These are phyloP conservation scores for Boletus rubescentipes DNA, from an alignment of 768 basidiomycete species.

Conservation along the genomic window DNA sequence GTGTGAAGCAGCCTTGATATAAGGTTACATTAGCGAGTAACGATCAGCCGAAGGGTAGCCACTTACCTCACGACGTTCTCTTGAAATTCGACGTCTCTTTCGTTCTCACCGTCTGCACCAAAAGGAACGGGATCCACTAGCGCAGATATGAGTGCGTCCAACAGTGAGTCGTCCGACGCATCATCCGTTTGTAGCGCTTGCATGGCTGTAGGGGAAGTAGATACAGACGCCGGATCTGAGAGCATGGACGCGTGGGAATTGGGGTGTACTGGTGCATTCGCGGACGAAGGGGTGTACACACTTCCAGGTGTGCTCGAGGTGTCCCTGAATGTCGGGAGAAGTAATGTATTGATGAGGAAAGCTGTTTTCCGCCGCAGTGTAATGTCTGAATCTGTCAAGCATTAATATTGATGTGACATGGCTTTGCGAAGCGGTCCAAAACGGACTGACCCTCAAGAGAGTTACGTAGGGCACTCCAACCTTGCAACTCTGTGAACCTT, in stretches of 20 bases:
- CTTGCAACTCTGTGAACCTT: constrained; percentile 47
- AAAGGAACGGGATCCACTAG: constrained; percentile 58
- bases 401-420: constrained; percentile 4
- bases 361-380: constrained; percentile 72
- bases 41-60: background rate
- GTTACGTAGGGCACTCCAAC: constrained; percentile 62
- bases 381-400: constrained; percentile 67
- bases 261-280: constrained; percentile 49
- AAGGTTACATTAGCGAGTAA: background rate
- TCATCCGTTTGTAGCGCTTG: constrained; percentile 42
- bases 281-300: constrained; percentile 23
- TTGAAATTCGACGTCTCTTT: constrained; percentile 62
- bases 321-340: constrained; percentile 45
- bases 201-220: constrained; percentile 50
- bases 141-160: constrained; percentile 51
- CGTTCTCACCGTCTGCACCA: constrained; percentile 65
- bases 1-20: constrained; percentile 48
- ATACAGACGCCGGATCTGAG: constrained; percentile 47
- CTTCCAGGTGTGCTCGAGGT: background rate
- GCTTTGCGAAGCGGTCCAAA: background rate
- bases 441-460: constrained; percentile 57
- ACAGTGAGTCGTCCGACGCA: constrained; percentile 37
- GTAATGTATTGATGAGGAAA: constrained; percentile 73
- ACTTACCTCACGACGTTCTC: constrained; percentile 60
- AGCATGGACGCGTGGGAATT: constrained; percentile 73